A percentile compares a stretch with the other conserved stretches of the same genome.
Conservation (phyloP, 129 eudicot species). For the Deinandra increscens region DNA sequence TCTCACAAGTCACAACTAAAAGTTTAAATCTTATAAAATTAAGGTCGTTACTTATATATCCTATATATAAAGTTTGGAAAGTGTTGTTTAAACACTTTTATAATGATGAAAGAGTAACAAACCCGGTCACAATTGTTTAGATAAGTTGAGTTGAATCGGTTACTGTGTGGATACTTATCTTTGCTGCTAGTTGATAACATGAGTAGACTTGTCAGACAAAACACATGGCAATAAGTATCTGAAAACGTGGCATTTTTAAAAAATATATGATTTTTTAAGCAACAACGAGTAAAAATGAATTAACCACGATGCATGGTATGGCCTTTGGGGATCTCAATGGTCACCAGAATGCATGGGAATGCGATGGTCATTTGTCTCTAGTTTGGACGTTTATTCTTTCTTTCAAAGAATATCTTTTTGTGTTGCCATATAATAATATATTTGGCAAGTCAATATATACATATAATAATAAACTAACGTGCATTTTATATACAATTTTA, state of each 20-base stretch:
- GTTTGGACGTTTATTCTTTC: constrained; percentile 13
- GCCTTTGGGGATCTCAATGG: constrained; percentile 9
- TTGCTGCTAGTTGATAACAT: not conserved
- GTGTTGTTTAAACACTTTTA: no score
- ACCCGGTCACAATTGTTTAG: not conserved
- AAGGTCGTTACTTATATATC: no score
- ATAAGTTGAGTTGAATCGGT: not conserved
- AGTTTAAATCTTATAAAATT: no score
- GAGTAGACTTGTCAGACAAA: constrained; percentile 2
- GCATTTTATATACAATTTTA: not conserved
- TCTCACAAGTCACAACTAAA: no score
- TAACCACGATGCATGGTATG: not conserved
- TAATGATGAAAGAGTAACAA: no score
- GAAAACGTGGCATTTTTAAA: not conserved
- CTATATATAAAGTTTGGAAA: no score
- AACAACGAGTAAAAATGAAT: not conserved
- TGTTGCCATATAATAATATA: not conserved
- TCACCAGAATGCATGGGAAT: not conserved
- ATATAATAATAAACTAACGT: not conserved
- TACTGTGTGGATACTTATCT: not conserved
- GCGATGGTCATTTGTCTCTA: constrained; percentile 3
- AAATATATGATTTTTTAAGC: not conserved
- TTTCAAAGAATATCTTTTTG: constrained; percentile 11
- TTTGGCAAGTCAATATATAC: not conserved
- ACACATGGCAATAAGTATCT: constrained; percentile 4